Conservation (phyloP, 805 yeast genomes). For the Groenewaldozyma salmanticensis region DNA sequence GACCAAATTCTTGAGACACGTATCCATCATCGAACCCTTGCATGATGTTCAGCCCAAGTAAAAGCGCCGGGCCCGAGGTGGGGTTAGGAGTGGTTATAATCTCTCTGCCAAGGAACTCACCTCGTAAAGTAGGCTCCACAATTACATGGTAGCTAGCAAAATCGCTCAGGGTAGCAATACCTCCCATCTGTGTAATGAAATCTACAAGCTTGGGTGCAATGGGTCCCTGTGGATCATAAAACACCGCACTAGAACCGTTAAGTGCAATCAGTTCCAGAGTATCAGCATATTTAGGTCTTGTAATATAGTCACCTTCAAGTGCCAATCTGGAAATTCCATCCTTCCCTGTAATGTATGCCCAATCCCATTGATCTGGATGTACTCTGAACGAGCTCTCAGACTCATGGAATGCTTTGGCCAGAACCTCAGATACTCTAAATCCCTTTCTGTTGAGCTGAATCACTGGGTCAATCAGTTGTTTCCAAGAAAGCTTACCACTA, state of each 20-base stretch:
- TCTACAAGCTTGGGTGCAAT: constrained; percentile 53
- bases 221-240: constrained; percentile 75
- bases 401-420: constrained; percentile 35
- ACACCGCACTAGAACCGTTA: constrained; percentile 68
- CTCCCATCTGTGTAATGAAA: constrained; percentile 47
- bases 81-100: constrained; percentile 60
- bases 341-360: constrained; percentile 14
- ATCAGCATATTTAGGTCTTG: constrained; percentile 51
- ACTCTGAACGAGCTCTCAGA: constrained; percentile 25
- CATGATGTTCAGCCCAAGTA: constrained; percentile 64
- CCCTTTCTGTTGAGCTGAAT: constrained; percentile 56
- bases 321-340: constrained; percentile 26
- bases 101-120: constrained; percentile 34
- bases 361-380: constrained; percentile 25
- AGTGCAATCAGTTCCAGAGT: constrained; percentile 60
- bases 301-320: constrained; percentile 49
- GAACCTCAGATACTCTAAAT: constrained; percentile 40
- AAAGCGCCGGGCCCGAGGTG: constrained; percentile 73
- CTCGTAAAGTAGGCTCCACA: constrained; percentile 33
- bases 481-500: constrained; percentile 65
- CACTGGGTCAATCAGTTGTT: constrained; percentile 65
- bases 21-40: constrained; percentile 28
- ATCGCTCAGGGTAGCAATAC: constrained; percentile 57
- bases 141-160: constrained; percentile 51
- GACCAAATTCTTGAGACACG: constrained; percentile 31